phyloP scores from a whole-genome alignment of 768 basidiomycete species.

The Lentinula detonsa region DNA sequence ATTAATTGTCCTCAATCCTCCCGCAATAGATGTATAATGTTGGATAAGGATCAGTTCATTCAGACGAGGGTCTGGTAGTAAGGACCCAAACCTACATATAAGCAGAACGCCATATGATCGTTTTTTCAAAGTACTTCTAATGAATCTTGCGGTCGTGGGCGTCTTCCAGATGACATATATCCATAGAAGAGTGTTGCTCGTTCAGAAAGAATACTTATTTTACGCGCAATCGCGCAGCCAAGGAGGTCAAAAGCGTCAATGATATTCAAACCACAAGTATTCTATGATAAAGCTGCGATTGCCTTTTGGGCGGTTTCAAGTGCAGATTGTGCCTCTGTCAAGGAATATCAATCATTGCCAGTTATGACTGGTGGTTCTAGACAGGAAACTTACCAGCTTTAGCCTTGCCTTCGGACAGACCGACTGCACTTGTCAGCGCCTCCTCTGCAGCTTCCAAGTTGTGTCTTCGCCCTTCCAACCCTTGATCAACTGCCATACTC shows the following conservation, averaged over 20 bases:
- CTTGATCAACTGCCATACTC: background rate
- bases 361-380: background rate
- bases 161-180: no score
- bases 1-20: background rate
- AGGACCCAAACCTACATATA: no score
- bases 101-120: no score
- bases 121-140: no score
- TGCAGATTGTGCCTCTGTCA: slow-evolving; percentile 9
- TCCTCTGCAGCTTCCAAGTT: background rate
- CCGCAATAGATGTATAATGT: background rate
- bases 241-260: no score
- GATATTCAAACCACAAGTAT: no score
- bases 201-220: no score
- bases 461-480: background rate
- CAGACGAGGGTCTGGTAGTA: no score
- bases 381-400: background rate
- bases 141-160: no score
- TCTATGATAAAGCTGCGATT: slow-evolving; percentile 9
- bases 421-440: slow-evolving; percentile 1
- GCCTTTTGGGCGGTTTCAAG: slow-evolving; percentile 11
- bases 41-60: no score
- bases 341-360: background rate
- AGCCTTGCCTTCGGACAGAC: slow-evolving; percentile 1
- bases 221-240: no score
- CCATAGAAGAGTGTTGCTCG: no score